phyloP scores from a whole-genome alignment of 495 filamentous ascomycete species.

The Neurospora pannonica region DNA sequence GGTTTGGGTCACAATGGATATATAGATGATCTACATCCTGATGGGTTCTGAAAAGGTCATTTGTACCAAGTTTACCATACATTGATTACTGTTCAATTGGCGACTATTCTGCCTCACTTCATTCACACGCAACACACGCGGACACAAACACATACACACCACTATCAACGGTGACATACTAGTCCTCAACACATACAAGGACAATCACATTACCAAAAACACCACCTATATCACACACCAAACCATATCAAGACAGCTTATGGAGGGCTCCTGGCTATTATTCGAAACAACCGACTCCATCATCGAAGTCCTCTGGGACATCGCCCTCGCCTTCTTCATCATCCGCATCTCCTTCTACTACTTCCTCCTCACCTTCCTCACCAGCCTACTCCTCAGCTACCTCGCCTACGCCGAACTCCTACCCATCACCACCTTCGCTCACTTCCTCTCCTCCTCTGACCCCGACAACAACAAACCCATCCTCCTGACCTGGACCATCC shows the following conservation, averaged over 20 bases:
- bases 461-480: not conserved
- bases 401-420: not conserved
- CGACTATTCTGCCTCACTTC: not conserved
- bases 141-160: not conserved
- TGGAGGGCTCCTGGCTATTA: slow-evolving; percentile 3
- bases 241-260: not conserved
- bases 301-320: slow-evolving; percentile 27
- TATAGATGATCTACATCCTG: not conserved
- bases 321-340: slow-evolving; percentile 23
- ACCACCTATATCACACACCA: not conserved
- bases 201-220: not conserved
- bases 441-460: not conserved
- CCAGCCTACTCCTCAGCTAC: slow-evolving; percentile 1
- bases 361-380: slow-evolving; percentile 9
- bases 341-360: slow-evolving; percentile 19
- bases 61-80: not conserved
- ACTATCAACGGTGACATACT: not conserved
- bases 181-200: not conserved
- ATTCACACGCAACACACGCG: not conserved
- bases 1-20: not conserved
- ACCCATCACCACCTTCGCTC: not conserved
- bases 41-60: not conserved
- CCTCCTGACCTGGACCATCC: not conserved
- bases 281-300: slow-evolving; percentile 21
- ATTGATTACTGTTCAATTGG: not conserved